These are phyloP conservation scores for Penicillium brasilianum DNA, from an alignment of 2,329 filamentous ascomycete species.

Conservation along the genomic window DNA sequence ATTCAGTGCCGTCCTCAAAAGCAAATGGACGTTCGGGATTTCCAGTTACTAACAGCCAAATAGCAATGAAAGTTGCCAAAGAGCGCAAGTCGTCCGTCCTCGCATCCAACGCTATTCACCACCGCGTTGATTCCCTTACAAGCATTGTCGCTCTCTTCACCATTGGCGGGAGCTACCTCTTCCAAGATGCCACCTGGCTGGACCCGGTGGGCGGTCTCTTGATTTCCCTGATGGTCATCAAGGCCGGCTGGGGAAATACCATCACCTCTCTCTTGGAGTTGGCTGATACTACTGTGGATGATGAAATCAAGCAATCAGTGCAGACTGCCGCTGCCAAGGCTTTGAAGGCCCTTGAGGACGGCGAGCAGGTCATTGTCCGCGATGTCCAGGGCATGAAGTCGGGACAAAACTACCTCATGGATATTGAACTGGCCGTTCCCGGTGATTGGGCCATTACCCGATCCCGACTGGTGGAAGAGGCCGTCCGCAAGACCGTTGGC, in stretches of 20 bases:
- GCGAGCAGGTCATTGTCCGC: conserved; percentile 69
- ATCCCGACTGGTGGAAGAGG: conserved; percentile 70
- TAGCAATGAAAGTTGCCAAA: conserved; percentile 92
- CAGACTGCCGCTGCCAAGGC: conserved; percentile 67
- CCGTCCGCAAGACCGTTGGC: conserved; percentile 73
- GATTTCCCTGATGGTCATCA: conserved; percentile 92
- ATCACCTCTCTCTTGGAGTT: conserved; percentile 81
- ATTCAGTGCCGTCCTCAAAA: too few relatives aligned
- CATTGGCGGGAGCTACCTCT: conserved; percentile 85
- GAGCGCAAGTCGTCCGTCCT: conserved; percentile 95
- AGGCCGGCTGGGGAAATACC: conserved; percentile 87
- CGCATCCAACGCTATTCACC: conserved; percentile 93
- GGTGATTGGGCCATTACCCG: conserved; percentile 75
- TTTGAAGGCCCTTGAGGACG: conserved; percentile 59
- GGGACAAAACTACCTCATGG: conserved; percentile 93
- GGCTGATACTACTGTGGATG: conserved; percentile 86
- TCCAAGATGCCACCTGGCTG: conserved; percentile 85
- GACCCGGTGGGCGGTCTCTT: conserved; percentile 91
- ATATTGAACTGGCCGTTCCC: conserved; percentile 83
- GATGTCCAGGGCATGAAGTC: conserved; percentile 91
- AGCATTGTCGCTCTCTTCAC: conserved; percentile 90
- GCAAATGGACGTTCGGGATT: not conserved
- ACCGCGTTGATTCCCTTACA: conserved; percentile 93
- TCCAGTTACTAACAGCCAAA: conserved; percentile 16
- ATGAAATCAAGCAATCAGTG: conserved; percentile 77